Evolutionary conservation across 1,284 basidiomycete species (phyloP).

Genomic region (Ustilago tritici): DNA sequence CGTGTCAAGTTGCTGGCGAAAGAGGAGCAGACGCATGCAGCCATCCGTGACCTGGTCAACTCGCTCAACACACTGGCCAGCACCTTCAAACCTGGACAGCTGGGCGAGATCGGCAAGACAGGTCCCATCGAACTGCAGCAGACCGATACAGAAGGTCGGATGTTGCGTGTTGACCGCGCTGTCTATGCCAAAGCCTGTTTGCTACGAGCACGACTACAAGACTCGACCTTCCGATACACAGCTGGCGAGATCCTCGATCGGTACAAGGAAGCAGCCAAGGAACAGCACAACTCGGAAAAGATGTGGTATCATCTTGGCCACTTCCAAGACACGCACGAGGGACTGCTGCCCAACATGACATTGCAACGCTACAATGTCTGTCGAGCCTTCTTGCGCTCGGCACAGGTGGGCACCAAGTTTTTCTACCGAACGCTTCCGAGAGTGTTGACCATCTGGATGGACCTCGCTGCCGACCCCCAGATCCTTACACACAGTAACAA

Average conservation of each 20-base stretch:
- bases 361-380: constrained; percentile 72
- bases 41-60: constrained; percentile 88
- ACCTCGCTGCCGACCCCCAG: constrained; percentile 79
- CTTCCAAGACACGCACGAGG: constrained; percentile 59
- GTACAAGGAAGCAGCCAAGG: constrained; percentile 68
- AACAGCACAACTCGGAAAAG: constrained; percentile 75
- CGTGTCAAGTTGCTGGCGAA: constrained; percentile 87
- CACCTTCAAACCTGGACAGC: constrained; percentile 37
- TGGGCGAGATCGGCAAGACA: constrained; percentile 18
- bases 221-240: constrained; percentile 87
- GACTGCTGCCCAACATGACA: constrained; percentile 72
- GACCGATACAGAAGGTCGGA: constrained; percentile 27
- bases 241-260: constrained; percentile 74
- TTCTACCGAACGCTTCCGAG: constrained; percentile 96
- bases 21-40: constrained; percentile 84
- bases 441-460: constrained; percentile 93
- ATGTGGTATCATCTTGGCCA: constrained; percentile 61
- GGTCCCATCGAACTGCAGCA: constrained; percentile 37
- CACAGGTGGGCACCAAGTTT: constrained; percentile 89
- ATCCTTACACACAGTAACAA: constrained; percentile 48
- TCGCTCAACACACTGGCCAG: constrained; percentile 72
- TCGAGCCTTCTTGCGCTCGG: constrained; percentile 81
- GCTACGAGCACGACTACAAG: constrained; percentile 92
- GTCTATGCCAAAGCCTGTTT: constrained; percentile 77
- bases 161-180: constrained; percentile 32